Base-by-base conservation (phyloP, 129 eudicot genomes). In the Rutidosis leptorrhynchoides region DNA sequence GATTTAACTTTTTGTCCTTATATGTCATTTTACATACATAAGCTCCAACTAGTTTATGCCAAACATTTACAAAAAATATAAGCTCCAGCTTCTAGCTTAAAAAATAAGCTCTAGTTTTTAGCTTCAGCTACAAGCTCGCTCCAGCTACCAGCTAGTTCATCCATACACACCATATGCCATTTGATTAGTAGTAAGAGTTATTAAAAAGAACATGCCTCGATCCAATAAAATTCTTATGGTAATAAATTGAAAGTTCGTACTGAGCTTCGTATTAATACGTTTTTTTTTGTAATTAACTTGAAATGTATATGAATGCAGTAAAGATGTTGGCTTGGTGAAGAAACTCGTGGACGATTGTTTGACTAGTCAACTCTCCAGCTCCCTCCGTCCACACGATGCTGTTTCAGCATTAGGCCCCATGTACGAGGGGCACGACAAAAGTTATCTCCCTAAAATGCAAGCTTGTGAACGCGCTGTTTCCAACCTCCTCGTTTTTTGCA, bases 361-460 rank as follows among this genome's bases (percentile, higher is more conserved):
- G 58, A 72, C 95, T 30, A 79, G 86, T 63, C 88, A 88, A 72
- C 68, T 88, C 72, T 79, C 98, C 16, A 79, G 82, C 68, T 88
- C 98, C 0, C 90, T 93, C 11, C 96, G 96, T 58, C 97, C 97
- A 10, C 97, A 89, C 37, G 99, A 94, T 73, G 99, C 99, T 10
- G 99, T 94, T 77, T 94, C 99, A 19, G 99, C 99, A 25, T 59
- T 94, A 83, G 99, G 99, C 43, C 97, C 93, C 33, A 89, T 94
- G 93, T 94, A 94, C 30, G 95, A 94, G 21, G 84, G 90, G 67
- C 97, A 94, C 48, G 97, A 86, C 28, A 89, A 89, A 79, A 84
- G 73, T 71, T 83, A 82, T 69, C 78, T 94, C 5, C 99, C 97
- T 15, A 89, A 75, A 72, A 94, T 94, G 95, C 84, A 79, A 69